These are phyloP conservation scores for Prunella vulgaris DNA, from an alignment of 257 asterid genomes.

Conservation along the genomic window DNA sequence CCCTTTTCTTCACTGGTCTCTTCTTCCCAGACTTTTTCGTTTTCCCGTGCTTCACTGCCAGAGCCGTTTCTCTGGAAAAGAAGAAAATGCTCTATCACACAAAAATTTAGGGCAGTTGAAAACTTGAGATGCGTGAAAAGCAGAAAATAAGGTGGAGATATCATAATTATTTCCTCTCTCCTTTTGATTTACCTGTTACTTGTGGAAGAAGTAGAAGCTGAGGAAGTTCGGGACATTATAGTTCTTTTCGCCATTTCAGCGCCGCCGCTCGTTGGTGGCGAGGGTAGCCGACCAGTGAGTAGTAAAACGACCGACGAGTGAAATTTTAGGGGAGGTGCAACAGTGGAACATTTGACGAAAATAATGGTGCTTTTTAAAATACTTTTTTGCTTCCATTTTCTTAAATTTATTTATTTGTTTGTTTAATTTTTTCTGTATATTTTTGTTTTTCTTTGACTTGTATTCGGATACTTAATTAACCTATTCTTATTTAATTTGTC, in stretches of 20 bases:
- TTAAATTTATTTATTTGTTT: neutral
- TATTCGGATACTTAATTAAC: neutral
- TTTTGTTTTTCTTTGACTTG: too few species aligned
- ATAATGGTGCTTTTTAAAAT: neutral
- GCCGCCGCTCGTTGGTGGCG: slow-evolving; percentile 24
- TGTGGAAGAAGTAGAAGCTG: slow-evolving; percentile 29
- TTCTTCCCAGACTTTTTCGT: slow-evolving; percentile 35
- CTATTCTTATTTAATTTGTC: too few species aligned
- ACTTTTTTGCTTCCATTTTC: neutral
- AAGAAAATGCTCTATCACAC: neutral
- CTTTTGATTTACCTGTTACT: slow-evolving; percentile 25
- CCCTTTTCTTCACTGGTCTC: slow-evolving; percentile 31
- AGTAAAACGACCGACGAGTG: neutral
- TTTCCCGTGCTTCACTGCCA: slow-evolving; percentile 33
- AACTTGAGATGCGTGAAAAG: neutral
- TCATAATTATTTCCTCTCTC: neutral
- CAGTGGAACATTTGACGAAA: neutral
- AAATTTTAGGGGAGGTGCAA: slow-evolving; percentile 1
- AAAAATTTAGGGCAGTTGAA: neutral
- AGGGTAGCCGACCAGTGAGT: slow-evolving; percentile 6
- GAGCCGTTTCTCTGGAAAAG: slow-evolving; percentile 39
- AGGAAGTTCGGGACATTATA: slow-evolving; percentile 20
- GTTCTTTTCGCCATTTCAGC: slow-evolving; percentile 34
- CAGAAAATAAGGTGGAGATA: neutral
- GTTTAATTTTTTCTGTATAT: neutral